phyloP scores from a whole-genome alignment of 108 stramenopile genomes.

The Cylindrotheca closterium region DNA sequence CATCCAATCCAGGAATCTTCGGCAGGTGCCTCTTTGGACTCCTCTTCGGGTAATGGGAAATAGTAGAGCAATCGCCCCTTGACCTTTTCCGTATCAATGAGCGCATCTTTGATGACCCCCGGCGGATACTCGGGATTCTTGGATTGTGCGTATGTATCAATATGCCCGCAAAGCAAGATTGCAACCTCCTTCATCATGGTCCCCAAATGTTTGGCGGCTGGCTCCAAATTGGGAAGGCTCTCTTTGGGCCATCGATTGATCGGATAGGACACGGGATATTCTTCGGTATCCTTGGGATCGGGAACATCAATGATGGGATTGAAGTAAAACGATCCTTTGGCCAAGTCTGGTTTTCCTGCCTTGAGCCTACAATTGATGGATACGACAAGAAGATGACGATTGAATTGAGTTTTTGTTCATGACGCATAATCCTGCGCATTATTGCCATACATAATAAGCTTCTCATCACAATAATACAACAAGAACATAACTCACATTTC shows the following conservation, averaged over 20 bases:
- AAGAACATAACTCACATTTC: constrained; percentile 41
- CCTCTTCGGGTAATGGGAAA: constrained; percentile 60
- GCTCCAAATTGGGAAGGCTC: constrained; percentile 53
- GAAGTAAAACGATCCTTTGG: constrained; percentile 90
- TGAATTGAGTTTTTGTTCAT: no score
- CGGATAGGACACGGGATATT: constrained; percentile 85
- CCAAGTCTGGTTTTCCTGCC: constrained; percentile 78
- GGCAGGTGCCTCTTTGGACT: constrained; percentile 5
- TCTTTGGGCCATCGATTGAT: constrained; percentile 84
- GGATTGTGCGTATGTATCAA: constrained; percentile 57
- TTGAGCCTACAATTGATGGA: constrained; percentile 48
- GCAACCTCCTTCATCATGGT: constrained; percentile 75
- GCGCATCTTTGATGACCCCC: constrained; percentile 39
- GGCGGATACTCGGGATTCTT: constrained; percentile 25
- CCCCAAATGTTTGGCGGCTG: constrained; percentile 62
- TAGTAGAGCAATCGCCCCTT: constrained; percentile 92
- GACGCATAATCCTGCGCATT: no score
- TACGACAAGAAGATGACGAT: no score
- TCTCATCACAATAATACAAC: no score
- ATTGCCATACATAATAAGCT: no score
- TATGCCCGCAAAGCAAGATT: constrained; percentile 53
- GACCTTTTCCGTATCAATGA: constrained; percentile 82
- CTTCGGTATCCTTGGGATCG: constrained; percentile 61
- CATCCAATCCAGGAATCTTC: constrained; percentile 92
- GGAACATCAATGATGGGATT: constrained; percentile 81